These are phyloP conservation scores for Arabidopsis lyrata DNA, from an alignment of 441 rosid genomes.

Conservation along the genomic window DNA sequence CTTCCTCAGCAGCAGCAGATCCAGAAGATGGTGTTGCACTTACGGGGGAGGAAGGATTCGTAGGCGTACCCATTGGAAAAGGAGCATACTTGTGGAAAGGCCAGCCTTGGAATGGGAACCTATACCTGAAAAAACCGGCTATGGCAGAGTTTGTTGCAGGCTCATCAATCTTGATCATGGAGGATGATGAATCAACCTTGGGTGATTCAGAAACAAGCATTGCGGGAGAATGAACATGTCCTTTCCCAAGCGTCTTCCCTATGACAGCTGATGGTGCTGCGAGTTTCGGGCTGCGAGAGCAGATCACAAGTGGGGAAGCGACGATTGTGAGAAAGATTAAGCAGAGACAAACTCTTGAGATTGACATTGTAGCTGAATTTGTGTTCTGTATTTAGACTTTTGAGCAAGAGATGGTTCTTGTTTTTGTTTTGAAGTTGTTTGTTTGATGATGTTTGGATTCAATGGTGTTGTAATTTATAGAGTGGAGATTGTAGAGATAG, in stretches of 20 bases:
- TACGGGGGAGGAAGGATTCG: slow-evolving; percentile 16
- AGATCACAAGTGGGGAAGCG: slow-evolving; percentile 25
- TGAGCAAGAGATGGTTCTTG: background rate
- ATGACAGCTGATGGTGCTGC: slow-evolving; percentile 28
- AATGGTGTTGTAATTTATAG: slow-evolving; percentile 37
- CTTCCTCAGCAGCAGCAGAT: slow-evolving; percentile 30
- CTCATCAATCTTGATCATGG: slow-evolving; percentile 41
- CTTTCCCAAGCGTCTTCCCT: slow-evolving; percentile 8
- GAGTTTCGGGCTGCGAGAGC: slow-evolving; percentile 32
- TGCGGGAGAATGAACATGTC: slow-evolving; percentile 31
- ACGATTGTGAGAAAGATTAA: slow-evolving; percentile 35
- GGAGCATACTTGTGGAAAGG: slow-evolving; percentile 46
- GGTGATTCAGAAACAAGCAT: slow-evolving; percentile 9
- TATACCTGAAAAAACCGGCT: slow-evolving; percentile 36
- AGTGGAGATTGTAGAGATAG: background rate
- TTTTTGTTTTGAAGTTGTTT: slow-evolving; percentile 7
- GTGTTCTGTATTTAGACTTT: background rate
- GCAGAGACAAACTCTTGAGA: slow-evolving; percentile 34
- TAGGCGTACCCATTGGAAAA: slow-evolving; percentile 35
- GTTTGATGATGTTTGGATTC: slow-evolving; percentile 34
- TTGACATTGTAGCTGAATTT: slow-evolving; percentile 38
- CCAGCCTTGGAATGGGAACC: slow-evolving; percentile 47
- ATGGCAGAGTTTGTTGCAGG: slow-evolving; percentile 31
- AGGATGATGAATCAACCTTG: slow-evolving; percentile 27
- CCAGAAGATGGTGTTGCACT: slow-evolving; percentile 34